Evolutionary conservation across 2,329 filamentous ascomycete genomes (phyloP).

Genomic region (Neocucurbitaria cava): DNA sequence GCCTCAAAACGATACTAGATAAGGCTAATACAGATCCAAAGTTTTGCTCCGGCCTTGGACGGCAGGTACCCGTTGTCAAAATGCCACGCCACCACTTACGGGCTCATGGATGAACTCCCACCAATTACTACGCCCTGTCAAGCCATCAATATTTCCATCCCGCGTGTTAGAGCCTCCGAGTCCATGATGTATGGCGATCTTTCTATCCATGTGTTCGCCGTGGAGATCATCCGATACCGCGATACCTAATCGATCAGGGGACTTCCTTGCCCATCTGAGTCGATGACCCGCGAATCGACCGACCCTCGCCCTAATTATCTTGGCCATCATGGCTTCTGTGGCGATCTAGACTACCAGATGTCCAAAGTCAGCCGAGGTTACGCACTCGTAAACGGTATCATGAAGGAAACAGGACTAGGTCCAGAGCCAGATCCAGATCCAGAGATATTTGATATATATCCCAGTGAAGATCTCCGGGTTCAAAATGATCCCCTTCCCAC

Average conservation of each 20-base stretch:
- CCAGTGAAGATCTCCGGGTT: slow-evolving; percentile 15
- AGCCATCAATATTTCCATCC: too few species aligned
- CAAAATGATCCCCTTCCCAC: slow-evolving; percentile 1
- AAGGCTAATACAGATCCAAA: neutral
- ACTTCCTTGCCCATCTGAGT: neutral
- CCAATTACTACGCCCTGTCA: too few species aligned
- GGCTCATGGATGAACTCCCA: too few species aligned
- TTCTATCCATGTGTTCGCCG: too few species aligned
- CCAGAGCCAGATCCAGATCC: slow-evolving; percentile 1
- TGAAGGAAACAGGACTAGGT: neutral
- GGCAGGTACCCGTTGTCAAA: neutral
- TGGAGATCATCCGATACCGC: neutral
- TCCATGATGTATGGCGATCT: too few species aligned
- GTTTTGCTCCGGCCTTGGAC: neutral
- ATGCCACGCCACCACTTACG: too few species aligned
- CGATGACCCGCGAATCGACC: neutral
- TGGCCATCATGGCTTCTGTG: neutral
- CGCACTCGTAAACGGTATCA: neutral
- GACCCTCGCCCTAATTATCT: neutral
- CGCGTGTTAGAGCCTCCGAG: too few species aligned
- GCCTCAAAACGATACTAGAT: neutral
- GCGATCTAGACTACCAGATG: neutral
- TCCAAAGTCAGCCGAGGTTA: slow-evolving; percentile 1
- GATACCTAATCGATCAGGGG: slow-evolving; percentile 1
- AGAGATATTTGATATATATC: slow-evolving; percentile 7